Evolutionary conservation across 2,329 filamentous ascomycete species (phyloP).

Genomic region (Sporothrix mexicana): DNA sequence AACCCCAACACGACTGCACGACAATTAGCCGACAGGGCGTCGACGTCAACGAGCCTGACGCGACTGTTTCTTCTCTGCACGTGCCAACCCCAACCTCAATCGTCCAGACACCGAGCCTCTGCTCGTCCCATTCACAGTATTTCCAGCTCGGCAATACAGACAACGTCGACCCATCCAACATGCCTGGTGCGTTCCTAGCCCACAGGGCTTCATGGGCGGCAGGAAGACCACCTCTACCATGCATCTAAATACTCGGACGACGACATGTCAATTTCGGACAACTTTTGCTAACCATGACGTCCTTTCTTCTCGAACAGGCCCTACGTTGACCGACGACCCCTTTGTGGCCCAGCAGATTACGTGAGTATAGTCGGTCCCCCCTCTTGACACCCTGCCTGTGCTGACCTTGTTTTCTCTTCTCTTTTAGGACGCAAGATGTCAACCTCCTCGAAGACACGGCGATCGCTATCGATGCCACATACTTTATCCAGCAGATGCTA

Average conservation of each 20-base stretch:
- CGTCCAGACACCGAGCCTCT: too few relatives aligned
- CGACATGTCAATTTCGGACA: not conserved
- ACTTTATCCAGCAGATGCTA: constrained; percentile 83
- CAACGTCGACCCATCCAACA: not conserved
- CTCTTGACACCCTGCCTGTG: too few relatives aligned
- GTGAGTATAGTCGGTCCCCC: not conserved
- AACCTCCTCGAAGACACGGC: constrained; percentile 74
- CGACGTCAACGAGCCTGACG: too few relatives aligned
- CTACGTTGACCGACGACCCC: constrained; percentile 35
- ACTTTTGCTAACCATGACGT: not conserved
- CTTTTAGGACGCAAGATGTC: constrained; percentile 62
- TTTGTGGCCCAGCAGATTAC: constrained; percentile 41
- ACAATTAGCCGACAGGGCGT: too few relatives aligned
- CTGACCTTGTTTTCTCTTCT: not conserved
- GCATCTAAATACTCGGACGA: not conserved
- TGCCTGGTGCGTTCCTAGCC: not conserved
- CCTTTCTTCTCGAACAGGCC: constrained; percentile 6
- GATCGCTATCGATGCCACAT: constrained; percentile 86
- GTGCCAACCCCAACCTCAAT: too few relatives aligned
- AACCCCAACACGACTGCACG: too few relatives aligned
- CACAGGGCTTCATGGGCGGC: not conserved
- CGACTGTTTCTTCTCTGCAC: too few relatives aligned
- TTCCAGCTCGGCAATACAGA: not conserved
- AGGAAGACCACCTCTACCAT: not conserved
- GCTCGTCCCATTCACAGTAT: too few relatives aligned